Conservation (phyloP, 805 yeast genomes). For the Yamadazyma tumulicola region DNA sequence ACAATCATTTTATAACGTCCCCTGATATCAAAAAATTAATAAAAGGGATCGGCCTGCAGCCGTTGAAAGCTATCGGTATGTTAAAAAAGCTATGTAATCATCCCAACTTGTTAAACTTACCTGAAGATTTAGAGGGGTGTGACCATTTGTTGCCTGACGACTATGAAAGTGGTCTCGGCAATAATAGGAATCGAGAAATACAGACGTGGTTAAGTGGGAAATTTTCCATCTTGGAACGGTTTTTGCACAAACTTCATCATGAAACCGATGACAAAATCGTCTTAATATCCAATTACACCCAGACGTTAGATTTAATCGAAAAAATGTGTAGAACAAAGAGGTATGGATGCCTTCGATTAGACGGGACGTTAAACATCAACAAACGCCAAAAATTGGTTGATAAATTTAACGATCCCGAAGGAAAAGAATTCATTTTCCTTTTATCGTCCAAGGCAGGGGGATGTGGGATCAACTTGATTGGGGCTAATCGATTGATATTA, state of each 20-base stretch:
- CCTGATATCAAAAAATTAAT: conserved; percentile 69
- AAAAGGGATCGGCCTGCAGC: conserved; percentile 72
- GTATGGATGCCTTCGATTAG: conserved; percentile 79
- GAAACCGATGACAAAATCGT: conserved; percentile 96
- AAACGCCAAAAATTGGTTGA: conserved; percentile 93
- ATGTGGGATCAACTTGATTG: conserved; percentile 95
- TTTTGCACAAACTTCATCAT: conserved; percentile 66
- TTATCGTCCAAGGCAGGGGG: conserved; percentile 97
- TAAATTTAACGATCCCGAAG: conserved; percentile 84
- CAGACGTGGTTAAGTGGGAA: conserved; percentile 86
- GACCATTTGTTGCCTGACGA: conserved; percentile 70
- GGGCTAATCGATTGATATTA: conserved; percentile 86
- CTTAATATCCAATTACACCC: conserved; percentile 90
- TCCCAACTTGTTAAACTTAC: conserved; percentile 77
- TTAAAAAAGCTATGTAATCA: conserved; percentile 91
- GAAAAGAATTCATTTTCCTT: conserved; percentile 81
- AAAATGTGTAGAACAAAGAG: conserved; percentile 70
- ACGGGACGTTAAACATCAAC: conserved; percentile 89
- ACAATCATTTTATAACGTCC: conserved; percentile 71
- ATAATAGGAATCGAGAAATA: conserved; percentile 57
- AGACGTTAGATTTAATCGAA: conserved; percentile 88
- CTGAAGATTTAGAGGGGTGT: conserved; percentile 73
- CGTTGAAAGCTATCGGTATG: conserved; percentile 83
- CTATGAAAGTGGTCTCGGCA: conserved; percentile 52
- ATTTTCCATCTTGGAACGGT: conserved; percentile 78